Evolutionary conservation across 73 alveolate species (phyloP).

Genomic region (Blepharisma japonicum): DNA sequence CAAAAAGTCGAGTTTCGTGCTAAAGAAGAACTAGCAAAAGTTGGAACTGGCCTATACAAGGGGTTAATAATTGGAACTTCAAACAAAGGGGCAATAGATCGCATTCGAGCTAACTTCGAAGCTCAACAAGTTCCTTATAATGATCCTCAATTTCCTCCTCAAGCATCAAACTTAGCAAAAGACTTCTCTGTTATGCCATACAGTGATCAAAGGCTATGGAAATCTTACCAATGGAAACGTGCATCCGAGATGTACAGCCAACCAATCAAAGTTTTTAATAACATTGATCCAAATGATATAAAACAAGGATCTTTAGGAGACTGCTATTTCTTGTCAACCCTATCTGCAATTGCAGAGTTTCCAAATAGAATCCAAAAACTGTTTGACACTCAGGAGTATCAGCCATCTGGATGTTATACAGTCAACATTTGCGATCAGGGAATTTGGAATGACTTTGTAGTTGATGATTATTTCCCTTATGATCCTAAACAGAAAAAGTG

Average conservation of each 20-base stretch:
- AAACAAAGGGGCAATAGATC: slow-evolving; percentile 18
- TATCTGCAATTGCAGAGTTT: slow-evolving; percentile 78
- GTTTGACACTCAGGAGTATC: slow-evolving; percentile 56
- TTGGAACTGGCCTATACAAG: neutral
- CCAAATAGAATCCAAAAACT: slow-evolving; percentile 57
- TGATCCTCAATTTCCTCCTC: slow-evolving; percentile 24
- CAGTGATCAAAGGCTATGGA: neutral
- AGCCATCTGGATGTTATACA: slow-evolving; percentile 78
- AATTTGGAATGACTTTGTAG: slow-evolving; percentile 59
- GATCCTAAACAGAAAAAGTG: slow-evolving; percentile 53
- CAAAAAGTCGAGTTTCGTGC: neutral
- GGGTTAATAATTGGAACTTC: slow-evolving; percentile 4
- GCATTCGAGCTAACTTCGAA: neutral
- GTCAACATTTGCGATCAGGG: slow-evolving; percentile 78
- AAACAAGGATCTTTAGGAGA: slow-evolving; percentile 72
- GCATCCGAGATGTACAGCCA: neutral
- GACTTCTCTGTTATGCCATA: neutral
- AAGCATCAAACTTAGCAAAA: neutral
- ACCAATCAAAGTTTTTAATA: slow-evolving; percentile 36
- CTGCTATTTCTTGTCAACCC: slow-evolving; percentile 74
- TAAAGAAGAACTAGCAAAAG: slow-evolving; percentile 17
- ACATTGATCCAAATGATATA: slow-evolving; percentile 64
- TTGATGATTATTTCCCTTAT: slow-evolving; percentile 94
- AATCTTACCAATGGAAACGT: slow-evolving; percentile 23
- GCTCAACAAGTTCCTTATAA: neutral